These are phyloP conservation scores for Solanum etuberosum DNA, from an alignment of 257 asterid genomes.

Conservation along the genomic window DNA sequence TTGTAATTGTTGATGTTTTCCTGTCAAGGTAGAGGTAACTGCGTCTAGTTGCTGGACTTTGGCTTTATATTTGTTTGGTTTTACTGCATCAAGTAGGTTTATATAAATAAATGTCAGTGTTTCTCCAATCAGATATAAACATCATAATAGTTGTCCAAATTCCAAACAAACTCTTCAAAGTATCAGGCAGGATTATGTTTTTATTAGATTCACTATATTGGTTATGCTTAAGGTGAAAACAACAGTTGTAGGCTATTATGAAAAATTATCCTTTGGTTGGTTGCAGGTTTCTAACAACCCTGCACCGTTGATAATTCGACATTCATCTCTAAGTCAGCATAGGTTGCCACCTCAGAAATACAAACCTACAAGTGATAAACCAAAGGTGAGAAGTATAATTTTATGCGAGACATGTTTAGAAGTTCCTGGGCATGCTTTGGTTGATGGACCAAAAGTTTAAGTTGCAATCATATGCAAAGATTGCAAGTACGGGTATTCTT, in stretches of 20 bases:
- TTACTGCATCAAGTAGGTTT: neutral
- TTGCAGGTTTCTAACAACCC: slow-evolving; percentile 16
- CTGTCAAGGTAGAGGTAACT: neutral
- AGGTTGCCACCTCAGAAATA: slow-evolving; percentile 2
- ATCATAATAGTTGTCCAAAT: neutral
- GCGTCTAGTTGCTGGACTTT: neutral
- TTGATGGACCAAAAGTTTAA: neutral
- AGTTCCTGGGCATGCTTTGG: neutral
- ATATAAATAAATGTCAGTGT: neutral
- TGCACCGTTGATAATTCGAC: slow-evolving; percentile 2
- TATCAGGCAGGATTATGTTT: neutral
- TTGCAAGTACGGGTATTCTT: neutral
- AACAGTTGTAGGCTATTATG: neutral
- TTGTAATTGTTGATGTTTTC: neutral
- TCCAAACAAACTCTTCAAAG: neutral
- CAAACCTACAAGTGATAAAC: slow-evolving; percentile 8
- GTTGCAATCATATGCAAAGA: neutral
- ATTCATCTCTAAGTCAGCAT: neutral
- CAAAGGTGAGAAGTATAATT: slow-evolving; percentile 20
- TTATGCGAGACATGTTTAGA: neutral
- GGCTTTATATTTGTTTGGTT: neutral
- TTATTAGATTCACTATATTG: neutral
- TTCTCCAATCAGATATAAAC: neutral
- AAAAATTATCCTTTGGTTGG: neutral
- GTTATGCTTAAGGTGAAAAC: neutral